Evolutionary conservation across 2,329 filamentous ascomycete species (phyloP).

Genomic region (Fusarium heterosporum): DNA sequence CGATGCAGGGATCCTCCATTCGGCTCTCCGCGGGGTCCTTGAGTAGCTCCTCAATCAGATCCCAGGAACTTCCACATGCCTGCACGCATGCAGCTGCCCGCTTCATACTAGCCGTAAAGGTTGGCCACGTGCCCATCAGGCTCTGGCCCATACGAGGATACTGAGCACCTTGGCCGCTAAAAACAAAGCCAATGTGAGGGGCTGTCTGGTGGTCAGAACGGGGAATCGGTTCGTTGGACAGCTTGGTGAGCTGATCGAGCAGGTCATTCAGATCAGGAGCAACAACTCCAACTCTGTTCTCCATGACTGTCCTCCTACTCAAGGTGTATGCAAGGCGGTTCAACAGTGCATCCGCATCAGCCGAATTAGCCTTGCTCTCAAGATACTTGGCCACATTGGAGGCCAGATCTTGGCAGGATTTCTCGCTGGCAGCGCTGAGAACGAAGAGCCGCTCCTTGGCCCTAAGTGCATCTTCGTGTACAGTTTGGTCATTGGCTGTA

Average conservation of each 20-base stretch:
- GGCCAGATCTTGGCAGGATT: constrained; percentile 26
- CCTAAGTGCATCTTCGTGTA: neutral
- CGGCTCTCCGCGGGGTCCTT: constrained; percentile 20
- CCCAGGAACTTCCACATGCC: neutral
- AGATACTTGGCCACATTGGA: neutral
- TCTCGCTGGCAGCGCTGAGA: constrained; percentile 37
- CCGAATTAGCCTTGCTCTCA: neutral
- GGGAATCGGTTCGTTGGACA: constrained; percentile 3
- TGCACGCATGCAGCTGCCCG: neutral
- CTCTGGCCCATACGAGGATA: constrained; percentile 52
- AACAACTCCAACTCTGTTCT: constrained; percentile 28
- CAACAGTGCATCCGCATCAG: neutral
- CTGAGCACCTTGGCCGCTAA: constrained; percentile 55
- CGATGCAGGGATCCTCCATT: constrained; percentile 42
- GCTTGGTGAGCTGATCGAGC: constrained; percentile 7
- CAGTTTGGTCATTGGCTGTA: neutral
- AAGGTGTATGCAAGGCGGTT: neutral
- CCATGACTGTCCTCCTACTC: constrained; percentile 3
- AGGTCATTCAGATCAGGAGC: constrained; percentile 30
- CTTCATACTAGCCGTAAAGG: constrained; percentile 10
- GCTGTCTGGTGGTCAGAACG: constrained; percentile 17
- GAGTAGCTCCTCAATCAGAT: constrained; percentile 20
- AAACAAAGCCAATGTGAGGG: constrained; percentile 45
- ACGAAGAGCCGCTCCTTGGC: constrained; percentile 16
- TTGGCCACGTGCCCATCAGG: constrained; percentile 36